Evolutionary conservation across 768 basidiomycete genomes (phyloP).

Genomic region (Leccinum variicolor): DNA sequence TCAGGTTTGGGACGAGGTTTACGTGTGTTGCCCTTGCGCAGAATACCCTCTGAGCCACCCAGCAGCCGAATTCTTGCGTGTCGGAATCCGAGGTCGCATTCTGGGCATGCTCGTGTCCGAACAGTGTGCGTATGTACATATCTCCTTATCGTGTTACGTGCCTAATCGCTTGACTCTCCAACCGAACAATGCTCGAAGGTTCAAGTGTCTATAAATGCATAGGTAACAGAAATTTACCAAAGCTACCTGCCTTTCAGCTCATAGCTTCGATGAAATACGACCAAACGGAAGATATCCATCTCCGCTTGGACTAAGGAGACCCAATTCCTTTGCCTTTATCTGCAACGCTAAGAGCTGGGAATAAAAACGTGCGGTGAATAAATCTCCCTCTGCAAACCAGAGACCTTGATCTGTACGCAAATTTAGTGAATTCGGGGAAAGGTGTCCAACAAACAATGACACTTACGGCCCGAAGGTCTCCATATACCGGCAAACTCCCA

Average conservation of each 20-base stretch:
- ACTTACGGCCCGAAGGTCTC: slow-evolving; percentile 9
- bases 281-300: neutral
- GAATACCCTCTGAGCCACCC: no score
- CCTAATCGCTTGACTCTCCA: no score
- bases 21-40: no score
- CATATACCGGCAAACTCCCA: slow-evolving; percentile 8
- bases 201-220: neutral
- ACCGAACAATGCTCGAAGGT: no score
- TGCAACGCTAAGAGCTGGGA: slow-evolving; percentile 1
- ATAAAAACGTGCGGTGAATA: slow-evolving; percentile 1
- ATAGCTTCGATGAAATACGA: neutral
- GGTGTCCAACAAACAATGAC: neutral
- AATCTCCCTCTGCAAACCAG: slow-evolving; percentile 4
- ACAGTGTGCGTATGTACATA: no score
- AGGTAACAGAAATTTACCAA: neutral
- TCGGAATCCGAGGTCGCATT: no score
- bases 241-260: neutral
- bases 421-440: neutral
- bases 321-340: neutral
- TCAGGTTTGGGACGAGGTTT: no score
- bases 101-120: no score
- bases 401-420: neutral
- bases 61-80: no score
- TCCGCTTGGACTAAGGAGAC: neutral
- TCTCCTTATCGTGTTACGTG: no score